A percentile compares a stretch with the other conserved stretches of the same genome.
Evolutionary conservation across 805 yeast species (phyloP).

Genomic region (Candida alai): DNA sequence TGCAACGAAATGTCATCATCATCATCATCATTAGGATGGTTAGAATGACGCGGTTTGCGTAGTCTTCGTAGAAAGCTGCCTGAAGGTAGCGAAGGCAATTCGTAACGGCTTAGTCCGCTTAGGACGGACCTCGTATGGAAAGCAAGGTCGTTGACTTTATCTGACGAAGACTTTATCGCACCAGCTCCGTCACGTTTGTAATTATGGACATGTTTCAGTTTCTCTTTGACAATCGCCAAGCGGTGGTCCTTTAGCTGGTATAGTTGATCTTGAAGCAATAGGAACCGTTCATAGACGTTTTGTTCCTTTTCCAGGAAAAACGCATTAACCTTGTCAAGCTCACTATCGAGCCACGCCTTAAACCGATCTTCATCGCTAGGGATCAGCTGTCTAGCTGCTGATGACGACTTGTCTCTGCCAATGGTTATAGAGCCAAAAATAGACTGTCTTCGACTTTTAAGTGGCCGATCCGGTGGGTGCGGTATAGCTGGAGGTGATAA

Average conservation of each 20-base stretch:
- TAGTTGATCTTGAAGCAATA: conserved; percentile 65
- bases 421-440: not conserved
- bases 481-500: not conserved
- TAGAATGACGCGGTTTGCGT: conserved; percentile 5
- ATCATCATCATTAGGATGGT: too few relatives aligned
- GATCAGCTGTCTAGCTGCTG: too few relatives aligned
- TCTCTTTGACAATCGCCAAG: conserved; percentile 12
- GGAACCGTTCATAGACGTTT: conserved; percentile 55
- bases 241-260: conserved; percentile 58
- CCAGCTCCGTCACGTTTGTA: not conserved
- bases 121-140: conserved; percentile 23
- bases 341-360: conserved; percentile 61
- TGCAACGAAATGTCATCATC: conserved; percentile 12
- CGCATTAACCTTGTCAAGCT: conserved; percentile 54
- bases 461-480: not conserved
- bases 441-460: not conserved
- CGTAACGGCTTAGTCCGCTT: conserved; percentile 25
- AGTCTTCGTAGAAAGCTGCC: conserved; percentile 23
- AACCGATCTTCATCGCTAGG: conserved; percentile 51
- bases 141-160: conserved; percentile 26
- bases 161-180: not conserved
- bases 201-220: conserved; percentile 5
- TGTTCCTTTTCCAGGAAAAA: conserved; percentile 62
- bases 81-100: conserved; percentile 41
- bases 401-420: not conserved